Base-by-base conservation (phyloP, 2,329 filamentous ascomycete species). In the Simplicillium sp. region DNA sequence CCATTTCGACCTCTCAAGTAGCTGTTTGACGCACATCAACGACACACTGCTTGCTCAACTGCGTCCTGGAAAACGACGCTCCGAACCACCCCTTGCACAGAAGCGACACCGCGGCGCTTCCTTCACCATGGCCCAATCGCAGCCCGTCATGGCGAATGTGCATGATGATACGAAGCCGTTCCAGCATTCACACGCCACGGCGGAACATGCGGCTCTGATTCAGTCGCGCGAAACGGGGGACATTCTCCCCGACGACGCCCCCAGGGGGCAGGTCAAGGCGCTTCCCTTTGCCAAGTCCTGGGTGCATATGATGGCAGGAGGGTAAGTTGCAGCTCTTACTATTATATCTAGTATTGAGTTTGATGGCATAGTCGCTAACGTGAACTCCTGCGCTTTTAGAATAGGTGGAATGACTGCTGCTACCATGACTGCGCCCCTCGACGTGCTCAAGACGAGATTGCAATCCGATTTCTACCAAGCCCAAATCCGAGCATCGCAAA, bases 391-490 rank as follows among this genome's bases (percentile, higher is more conserved):
- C 20, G 38, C 28, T 31, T 48, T 29, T 50, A 94, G 89, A 34
- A 66, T 87, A 39, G 89, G 89, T 51, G 89, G 89, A 51, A 94
- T 95, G 82, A 88, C 87, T 14, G 83, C 90, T 11, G 86, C 90
- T 17, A 82, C 85, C n/a, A 65, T 96, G n/a, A 96, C 90, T 2
- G 88, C 87, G 8, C 90, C 90, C 16, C 82, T 97, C 44, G 90
- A 96, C 57, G 89, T 96, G 28, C 75, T 97, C 38, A 94, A 94
- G 62, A 97, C 90, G 11, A 80, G 90, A 29, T 71, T 97, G 3
- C 90, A 97, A 60, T 94, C 87, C 54, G 89, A 94, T 57, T 94
- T 94, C 60, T 96, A 96, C 70, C 87, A 95, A 60, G 73, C 80
- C 8, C 86, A 95, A 61, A 73, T 95, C 36, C 73, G 74, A 25